Conservation (phyloP, 2,329 filamentous ascomycete genomes). For the Penicillium aurantiogriseum region DNA sequence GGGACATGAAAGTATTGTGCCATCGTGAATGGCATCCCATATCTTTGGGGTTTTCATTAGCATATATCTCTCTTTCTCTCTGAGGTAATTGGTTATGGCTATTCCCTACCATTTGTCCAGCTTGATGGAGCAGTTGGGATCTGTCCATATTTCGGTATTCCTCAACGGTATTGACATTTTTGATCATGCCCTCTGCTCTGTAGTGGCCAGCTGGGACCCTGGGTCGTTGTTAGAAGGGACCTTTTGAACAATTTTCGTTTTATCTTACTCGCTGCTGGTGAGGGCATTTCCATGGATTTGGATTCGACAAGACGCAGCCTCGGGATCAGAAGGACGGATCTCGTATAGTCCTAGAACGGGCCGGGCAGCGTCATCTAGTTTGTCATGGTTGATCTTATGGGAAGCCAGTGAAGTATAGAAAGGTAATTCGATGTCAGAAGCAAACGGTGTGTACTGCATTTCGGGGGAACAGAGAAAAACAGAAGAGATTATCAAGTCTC, state of each 20-base stretch:
- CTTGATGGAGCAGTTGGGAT: slow-evolving; percentile 69
- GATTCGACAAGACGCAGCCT: slow-evolving; percentile 79
- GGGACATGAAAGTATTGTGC: slow-evolving; percentile 91
- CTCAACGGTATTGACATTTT: slow-evolving; percentile 93
- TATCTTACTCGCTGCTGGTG: slow-evolving; percentile 73
- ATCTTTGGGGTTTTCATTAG: slow-evolving; percentile 63
- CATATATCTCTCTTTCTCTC: slow-evolving; percentile 2
- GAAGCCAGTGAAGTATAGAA: slow-evolving; percentile 93
- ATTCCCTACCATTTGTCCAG: slow-evolving; percentile 68
- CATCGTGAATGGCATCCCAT: slow-evolving; percentile 96
- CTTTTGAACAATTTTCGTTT: not conserved
- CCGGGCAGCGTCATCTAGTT: slow-evolving; percentile 88
- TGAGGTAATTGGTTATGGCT: not conserved
- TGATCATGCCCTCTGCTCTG: slow-evolving; percentile 88
- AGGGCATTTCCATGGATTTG: slow-evolving; percentile 86
- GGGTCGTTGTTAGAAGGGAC: slow-evolving; percentile 7
- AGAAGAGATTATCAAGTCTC: not conserved
- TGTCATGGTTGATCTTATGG: slow-evolving; percentile 94
- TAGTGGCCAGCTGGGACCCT: slow-evolving; percentile 70
- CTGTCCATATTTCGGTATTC: slow-evolving; percentile 87
- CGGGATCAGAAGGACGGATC: slow-evolving; percentile 67
- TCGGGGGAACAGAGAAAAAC: slow-evolving; percentile 11
- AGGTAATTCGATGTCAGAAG: slow-evolving; percentile 89
- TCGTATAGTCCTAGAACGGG: slow-evolving; percentile 87
- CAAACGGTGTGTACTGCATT: slow-evolving; percentile 82